Base-by-base conservation (phyloP, 2,329 filamentous ascomycete species). In the Claviceps arundinis region DNA sequence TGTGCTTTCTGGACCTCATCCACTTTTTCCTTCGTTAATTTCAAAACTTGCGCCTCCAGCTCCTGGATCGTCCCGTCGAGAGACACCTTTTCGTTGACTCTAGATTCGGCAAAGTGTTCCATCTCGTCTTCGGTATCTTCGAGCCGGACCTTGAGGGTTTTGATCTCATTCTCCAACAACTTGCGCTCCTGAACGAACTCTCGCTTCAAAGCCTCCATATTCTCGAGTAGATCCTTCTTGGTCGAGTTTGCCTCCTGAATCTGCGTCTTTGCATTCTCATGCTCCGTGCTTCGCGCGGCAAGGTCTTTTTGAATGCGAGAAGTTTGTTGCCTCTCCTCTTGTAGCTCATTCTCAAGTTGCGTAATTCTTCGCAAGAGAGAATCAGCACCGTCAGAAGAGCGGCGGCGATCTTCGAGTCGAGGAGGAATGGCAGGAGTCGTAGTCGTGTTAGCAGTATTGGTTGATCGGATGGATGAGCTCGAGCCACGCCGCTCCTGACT, bases 81-180 rank as follows among this genome's bases (percentile, higher is more conserved):
- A 2, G 78, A 77, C 4, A 79, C 80, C 61, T 83, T 87, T 61
- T 93, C 87, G 58, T 94, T 84, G 58, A 96, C 89, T 44, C 87
- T 80, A 42, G 86, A 89, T 60, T 89, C 88, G 43, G 88, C 77
- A 51, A 91, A 80, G 54, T 89, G 79, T 60, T 96, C 90, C 50
- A 97, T 80, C 62, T 95, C 90, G 61, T 96, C 90, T 67, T 98
- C 93, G 5, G 86, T 78, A 59, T 97, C 89, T 63, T 97, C 93
- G 0, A 93, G 73, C 50, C 84, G 85, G 51, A 83, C 75, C 62
- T 85, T 90, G 53, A 90, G 77, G 14, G 79, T 77, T 59, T 82
- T 84, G 53, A 93, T 82, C 64, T 97, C 90, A 16, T 80, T 75
- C 59, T 95, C 87, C 0, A 97, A 73, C 9, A 83, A 85, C 61